Percentiles rank a stretch among this genome's conserved stretches.
Evolutionary conservation across 495 filamentous ascomycete species (phyloP).

Genomic region (Talaromyces liani): DNA sequence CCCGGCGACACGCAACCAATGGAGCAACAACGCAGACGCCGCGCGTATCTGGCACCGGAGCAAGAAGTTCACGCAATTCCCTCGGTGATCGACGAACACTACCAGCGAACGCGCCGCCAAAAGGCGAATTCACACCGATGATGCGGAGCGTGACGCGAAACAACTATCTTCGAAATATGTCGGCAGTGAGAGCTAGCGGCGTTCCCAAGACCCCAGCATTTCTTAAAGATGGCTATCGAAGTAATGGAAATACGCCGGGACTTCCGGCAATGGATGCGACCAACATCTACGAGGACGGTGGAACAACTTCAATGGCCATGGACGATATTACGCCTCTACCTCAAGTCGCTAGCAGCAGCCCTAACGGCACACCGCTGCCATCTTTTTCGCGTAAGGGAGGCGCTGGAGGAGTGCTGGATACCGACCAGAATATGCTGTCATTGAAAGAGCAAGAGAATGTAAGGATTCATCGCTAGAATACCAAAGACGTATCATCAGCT

Average conservation of each 20-base stretch:
- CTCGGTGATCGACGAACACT: conserved; percentile 61
- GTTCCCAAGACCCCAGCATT: conserved; percentile 63
- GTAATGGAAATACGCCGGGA: conserved; percentile 55
- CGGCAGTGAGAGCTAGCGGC: conserved; percentile 44
- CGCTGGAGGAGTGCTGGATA: conserved; percentile 56
- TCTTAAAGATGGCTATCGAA: conserved; percentile 51
- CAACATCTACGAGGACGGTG: conserved; percentile 58
- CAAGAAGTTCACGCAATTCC: conserved; percentile 35
- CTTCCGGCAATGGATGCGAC: conserved; percentile 55
- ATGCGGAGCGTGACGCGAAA: conserved; percentile 85
- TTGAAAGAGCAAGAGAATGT: conserved; percentile 91
- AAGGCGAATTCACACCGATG: conserved; percentile 85
- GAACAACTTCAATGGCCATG: conserved; percentile 44
- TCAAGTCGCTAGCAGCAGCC: conserved; percentile 67
- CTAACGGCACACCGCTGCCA: conserved; percentile 71
- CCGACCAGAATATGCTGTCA: conserved; percentile 75
- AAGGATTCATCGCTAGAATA: conserved; percentile 11
- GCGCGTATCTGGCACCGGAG: conserved; percentile 45
- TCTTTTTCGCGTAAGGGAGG: conserved; percentile 51
- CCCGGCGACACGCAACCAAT: conserved; percentile 45
- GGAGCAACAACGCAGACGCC: conserved; percentile 56
- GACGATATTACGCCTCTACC: conserved; percentile 58
- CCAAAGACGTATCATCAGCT: neutral
- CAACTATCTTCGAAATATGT: conserved; percentile 53
- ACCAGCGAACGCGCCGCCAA: conserved; percentile 48